Evolutionary conservation across 768 basidiomycete genomes (phyloP).

Genomic region (Amanita rimosa): DNA sequence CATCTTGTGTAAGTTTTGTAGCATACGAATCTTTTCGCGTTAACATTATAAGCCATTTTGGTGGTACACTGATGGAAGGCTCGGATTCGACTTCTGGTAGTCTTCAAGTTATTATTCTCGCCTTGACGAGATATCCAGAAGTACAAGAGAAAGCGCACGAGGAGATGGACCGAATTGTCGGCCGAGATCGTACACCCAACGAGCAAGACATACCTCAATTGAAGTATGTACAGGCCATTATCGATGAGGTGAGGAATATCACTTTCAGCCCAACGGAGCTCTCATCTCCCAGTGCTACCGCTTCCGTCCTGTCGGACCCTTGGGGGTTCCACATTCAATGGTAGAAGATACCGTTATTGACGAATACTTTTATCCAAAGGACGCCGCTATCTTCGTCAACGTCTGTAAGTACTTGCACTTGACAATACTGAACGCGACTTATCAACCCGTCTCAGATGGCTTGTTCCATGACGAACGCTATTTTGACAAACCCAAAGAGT

Average conservation of each 20-base stretch:
- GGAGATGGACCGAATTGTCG: constrained; percentile 16
- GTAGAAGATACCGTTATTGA: background rate
- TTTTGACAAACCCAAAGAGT: constrained; percentile 13
- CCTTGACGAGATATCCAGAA: background rate
- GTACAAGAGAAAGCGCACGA: constrained; percentile 10
- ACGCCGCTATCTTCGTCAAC: constrained; percentile 15
- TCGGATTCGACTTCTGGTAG: constrained; percentile 18
- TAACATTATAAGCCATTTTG: constrained; percentile 15
- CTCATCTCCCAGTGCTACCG: constrained; percentile 16
- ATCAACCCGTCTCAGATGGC: constrained; percentile 9
- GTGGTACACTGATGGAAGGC: constrained; percentile 20
- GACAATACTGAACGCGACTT: background rate
- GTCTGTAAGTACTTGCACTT: constrained; percentile 10
- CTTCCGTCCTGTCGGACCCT: constrained; percentile 1
- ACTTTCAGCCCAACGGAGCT: constrained; percentile 17
- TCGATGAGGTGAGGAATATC: constrained; percentile 13
- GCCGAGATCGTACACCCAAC: constrained; percentile 10
- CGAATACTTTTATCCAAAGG: constrained; percentile 10
- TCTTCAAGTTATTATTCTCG: constrained; percentile 13
- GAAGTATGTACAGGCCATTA: constrained; percentile 13
- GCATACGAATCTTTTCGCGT: background rate
- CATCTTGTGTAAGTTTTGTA: constrained; percentile 12
- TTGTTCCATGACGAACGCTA: constrained; percentile 14
- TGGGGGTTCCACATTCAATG: constrained; percentile 6
- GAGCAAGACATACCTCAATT: constrained; percentile 10